Percentiles rank a stretch among this genome's conserved stretches.
phyloP scores from a whole-genome alignment of 2,329 filamentous ascomycete genomes.

The Pezicula radicicola region DNA sequence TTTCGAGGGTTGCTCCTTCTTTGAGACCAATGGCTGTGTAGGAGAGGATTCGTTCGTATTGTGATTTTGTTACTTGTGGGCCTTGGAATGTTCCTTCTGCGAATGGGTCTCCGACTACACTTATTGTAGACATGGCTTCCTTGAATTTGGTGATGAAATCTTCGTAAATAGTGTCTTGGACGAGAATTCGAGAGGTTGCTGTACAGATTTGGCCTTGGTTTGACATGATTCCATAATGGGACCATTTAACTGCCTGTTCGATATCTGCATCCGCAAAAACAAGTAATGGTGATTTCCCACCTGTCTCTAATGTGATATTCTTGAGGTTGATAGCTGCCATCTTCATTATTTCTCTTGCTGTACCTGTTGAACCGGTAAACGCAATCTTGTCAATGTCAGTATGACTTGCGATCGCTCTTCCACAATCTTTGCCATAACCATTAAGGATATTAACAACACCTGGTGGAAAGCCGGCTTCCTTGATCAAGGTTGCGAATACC shows the following conservation, averaged over 20 bases:
- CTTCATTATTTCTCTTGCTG: slow-evolving; percentile 70
- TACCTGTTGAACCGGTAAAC: slow-evolving; percentile 71
- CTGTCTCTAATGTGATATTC: slow-evolving; percentile 61
- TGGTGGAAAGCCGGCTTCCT: slow-evolving; percentile 69
- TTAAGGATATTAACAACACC: slow-evolving; percentile 74
- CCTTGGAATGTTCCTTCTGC: slow-evolving; percentile 65
- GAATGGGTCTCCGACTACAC: slow-evolving; percentile 64
- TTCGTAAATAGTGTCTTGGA: slow-evolving; percentile 55
- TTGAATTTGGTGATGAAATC: slow-evolving; percentile 60
- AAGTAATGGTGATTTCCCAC: slow-evolving; percentile 59
- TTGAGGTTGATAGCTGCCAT: slow-evolving; percentile 57
- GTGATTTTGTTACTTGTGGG: slow-evolving; percentile 64
- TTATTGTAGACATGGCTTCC: slow-evolving; percentile 48
- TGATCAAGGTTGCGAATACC: slow-evolving; percentile 62
- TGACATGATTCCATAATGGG: slow-evolving; percentile 34
- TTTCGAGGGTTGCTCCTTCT: slow-evolving; percentile 58
- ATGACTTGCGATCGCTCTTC: slow-evolving; percentile 62
- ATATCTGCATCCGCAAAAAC: slow-evolving; percentile 61
- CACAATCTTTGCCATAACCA: slow-evolving; percentile 62
- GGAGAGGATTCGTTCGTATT: slow-evolving; percentile 64
- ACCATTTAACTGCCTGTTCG: slow-evolving; percentile 64
- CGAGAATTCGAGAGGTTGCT: slow-evolving; percentile 57
- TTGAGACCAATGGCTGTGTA: slow-evolving; percentile 60
- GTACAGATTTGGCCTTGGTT: slow-evolving; percentile 62
- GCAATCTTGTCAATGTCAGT: slow-evolving; percentile 69